Evolutionary conservation across 1,284 basidiomycete species (phyloP).

Genomic region (Austroboletus sp.): DNA sequence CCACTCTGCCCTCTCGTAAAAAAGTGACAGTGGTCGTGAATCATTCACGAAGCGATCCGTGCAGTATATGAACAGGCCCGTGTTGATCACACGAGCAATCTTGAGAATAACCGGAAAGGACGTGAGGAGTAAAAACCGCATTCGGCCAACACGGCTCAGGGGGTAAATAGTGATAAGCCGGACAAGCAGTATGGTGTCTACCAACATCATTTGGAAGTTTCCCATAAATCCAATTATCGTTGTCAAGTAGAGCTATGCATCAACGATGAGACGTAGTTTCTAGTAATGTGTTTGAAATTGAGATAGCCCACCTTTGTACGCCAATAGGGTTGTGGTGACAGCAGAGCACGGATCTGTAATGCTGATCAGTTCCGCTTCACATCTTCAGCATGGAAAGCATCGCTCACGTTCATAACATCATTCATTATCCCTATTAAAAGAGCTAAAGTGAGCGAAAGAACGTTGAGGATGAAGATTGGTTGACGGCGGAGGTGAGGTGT

Average conservation of each 20-base stretch:
- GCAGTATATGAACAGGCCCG: conserved; percentile 7
- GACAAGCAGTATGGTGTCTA: conserved; percentile 18
- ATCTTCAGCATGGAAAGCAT: background rate
- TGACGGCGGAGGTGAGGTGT: conserved; percentile 16
- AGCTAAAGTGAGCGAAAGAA: conserved; percentile 7
- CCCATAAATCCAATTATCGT: conserved; percentile 9
- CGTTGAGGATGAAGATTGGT: conserved; percentile 26
- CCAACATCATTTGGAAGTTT: conserved; percentile 14
- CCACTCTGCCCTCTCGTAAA: conserved; percentile 22
- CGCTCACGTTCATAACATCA: conserved; percentile 9
- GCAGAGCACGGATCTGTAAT: conserved; percentile 13
- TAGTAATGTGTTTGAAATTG: background rate
- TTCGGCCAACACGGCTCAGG: conserved; percentile 7
- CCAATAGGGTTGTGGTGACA: conserved; percentile 7
- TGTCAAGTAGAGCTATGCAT: conserved; percentile 7
- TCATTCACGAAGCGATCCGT: conserved; percentile 4
- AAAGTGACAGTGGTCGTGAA: conserved; percentile 4
- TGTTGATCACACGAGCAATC: conserved; percentile 12
- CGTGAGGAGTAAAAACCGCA: conserved; percentile 14
- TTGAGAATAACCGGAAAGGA: conserved; percentile 17
- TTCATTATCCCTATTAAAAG: conserved; percentile 3
- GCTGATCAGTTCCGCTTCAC: background rate
- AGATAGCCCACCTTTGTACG: conserved; percentile 3
- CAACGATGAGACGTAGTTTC: background rate
- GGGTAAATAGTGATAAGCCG: conserved; percentile 19